Conservation (phyloP, 2,329 filamentous ascomycete genomes). For the Stenocarpella maydis region DNA sequence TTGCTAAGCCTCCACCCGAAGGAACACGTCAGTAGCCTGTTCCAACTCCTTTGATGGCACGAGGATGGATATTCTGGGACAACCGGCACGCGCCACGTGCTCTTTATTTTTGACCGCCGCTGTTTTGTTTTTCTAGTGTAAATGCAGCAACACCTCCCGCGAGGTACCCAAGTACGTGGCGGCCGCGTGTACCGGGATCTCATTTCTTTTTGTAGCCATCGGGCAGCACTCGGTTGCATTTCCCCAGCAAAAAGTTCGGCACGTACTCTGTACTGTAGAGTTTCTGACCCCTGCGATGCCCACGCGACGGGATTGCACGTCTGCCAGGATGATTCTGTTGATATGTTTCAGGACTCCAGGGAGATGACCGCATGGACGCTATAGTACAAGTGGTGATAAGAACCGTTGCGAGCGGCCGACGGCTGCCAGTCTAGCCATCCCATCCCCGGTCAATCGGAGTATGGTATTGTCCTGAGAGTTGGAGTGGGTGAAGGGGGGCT, state of each 20-base stretch:
- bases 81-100: not conserved
- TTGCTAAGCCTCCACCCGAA: not conserved
- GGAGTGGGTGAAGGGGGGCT: not conserved
- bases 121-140: not conserved
- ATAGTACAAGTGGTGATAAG: conserved; percentile 15
- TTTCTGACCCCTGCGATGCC: not conserved
- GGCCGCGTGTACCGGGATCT: not conserved
- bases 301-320: not conserved
- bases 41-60: not conserved
- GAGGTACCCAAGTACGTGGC: conserved; percentile 1
- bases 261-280: too few relatives aligned
- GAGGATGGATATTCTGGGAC: not conserved
- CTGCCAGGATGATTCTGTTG: not conserved
- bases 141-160: not conserved
- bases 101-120: conserved; percentile 2
- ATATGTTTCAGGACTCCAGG: conserved; percentile 11
- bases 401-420: conserved; percentile 7
- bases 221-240: not conserved
- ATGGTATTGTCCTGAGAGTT: not conserved
- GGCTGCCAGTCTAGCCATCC: not conserved
- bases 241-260: not conserved
- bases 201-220: not conserved
- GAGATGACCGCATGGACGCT: conserved; percentile 15
- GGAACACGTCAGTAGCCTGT: conserved; percentile 18
- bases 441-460: not conserved